These are phyloP conservation scores for Flaveria floridana DNA, from an alignment of 140 eudicot species.

Conservation along the genomic window DNA sequence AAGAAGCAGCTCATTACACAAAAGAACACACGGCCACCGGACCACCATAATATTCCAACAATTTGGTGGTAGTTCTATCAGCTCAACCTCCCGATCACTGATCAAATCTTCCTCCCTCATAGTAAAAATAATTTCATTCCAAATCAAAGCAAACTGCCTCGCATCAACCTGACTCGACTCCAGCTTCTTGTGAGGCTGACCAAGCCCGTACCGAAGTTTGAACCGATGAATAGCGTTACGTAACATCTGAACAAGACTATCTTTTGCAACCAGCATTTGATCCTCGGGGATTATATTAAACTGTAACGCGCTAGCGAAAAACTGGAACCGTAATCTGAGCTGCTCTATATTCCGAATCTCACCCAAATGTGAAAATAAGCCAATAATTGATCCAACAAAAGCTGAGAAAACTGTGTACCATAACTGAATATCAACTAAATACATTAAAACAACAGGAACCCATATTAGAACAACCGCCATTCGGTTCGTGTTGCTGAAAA, in stretches of 20 bases:
- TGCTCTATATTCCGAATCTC: constrained; percentile 81
- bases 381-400: constrained; percentile 61
- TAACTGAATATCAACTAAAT: constrained; percentile 74
- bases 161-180: constrained; percentile 90
- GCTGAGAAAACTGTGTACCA: constrained; percentile 82
- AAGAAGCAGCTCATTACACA: constrained; percentile 78
- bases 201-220: constrained; percentile 86
- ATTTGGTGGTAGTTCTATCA: constrained; percentile 68
- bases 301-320: constrained; percentile 84
- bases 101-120: constrained; percentile 87
- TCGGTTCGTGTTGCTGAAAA: constrained; percentile 63
- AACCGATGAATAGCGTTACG: constrained; percentile 65
- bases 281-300: constrained; percentile 85
- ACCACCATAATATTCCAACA: constrained; percentile 83
- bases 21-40: constrained; percentile 89
- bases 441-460: constrained; percentile 71
- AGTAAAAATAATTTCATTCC: constrained; percentile 76
- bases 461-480: constrained; percentile 60
- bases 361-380: constrained; percentile 80
- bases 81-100: constrained; percentile 70
- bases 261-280: constrained; percentile 43
- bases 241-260: constrained; percentile 52
- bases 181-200: constrained; percentile 68
- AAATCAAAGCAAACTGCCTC: constrained; percentile 73
- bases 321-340: constrained; percentile 83